Evolutionary conservation across 495 filamentous ascomycete species (phyloP), one percentile per base, ranked within the genome.

Genomic region (Penicillium psychrofluorescens): DNA sequence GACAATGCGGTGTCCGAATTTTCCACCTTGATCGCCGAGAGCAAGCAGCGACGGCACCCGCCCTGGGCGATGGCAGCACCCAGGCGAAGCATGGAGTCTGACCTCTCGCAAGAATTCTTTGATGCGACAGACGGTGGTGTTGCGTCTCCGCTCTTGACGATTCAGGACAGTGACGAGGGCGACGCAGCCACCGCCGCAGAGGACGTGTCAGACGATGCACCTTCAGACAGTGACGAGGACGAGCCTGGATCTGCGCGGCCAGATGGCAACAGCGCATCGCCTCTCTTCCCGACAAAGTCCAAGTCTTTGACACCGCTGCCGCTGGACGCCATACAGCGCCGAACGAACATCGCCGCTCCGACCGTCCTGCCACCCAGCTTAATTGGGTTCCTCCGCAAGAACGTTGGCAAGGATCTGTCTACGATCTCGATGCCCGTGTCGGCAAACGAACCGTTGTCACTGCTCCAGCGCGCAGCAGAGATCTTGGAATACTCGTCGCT

Each of bases 341-440:
- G 92, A 41, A 71, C 66, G 12, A 84, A 80, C 2, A 78, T 98
- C 11, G 70, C 78, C 0, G 72, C 83, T 1, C 78, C 89, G 4
- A 90, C 79, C 16, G 79, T 88, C 27, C 58, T 78, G 32, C 91
- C 94, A 0, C 92, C 92, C 0, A 95, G 88, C 63, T 68, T 98
- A 29, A 92, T 98, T 45, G 84, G 86, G 1, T 95, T 96, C 60
- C 71, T 97, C 8, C 87, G 94, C 56, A 98, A 96, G 61, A 98
- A 98, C 50, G 92, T 96, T 10, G 92, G 92, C 51, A 97, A 97
- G 67, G 92, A 98, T 61, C 70, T 98, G 6, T 95, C 88, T 40
- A 90, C 88, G 4, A 90, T 97, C 58, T 85, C 87, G 30, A 98
- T 97, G 94, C 92, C 92, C 0, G 92, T 96, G 6, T 91, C 90